phyloP scores from a whole-genome alignment of 2,329 filamentous ascomycete genomes.

The Penicillium sp. region DNA sequence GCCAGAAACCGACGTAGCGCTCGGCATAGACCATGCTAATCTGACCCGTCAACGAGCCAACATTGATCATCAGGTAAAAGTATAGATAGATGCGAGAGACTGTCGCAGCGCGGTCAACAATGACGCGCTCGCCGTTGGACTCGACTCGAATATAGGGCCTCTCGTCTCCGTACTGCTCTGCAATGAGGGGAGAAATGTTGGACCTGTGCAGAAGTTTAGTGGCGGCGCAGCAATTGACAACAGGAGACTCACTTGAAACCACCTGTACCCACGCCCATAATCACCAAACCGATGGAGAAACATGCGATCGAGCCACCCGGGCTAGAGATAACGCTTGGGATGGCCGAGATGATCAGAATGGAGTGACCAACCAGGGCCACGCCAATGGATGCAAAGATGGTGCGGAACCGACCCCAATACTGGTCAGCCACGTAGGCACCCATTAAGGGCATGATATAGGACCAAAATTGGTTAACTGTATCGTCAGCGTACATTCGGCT shows the following conservation, averaged over 20 bases:
- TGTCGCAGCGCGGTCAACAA: conserved; percentile 66
- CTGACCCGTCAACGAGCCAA: conserved; percentile 59
- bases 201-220: conserved; percentile 33
- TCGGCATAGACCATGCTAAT: conserved; percentile 69
- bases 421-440: conserved; percentile 63
- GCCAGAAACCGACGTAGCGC: conserved; percentile 72
- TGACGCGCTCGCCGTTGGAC: conserved; percentile 60
- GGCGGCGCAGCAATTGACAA: background rate
- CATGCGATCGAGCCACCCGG: conserved; percentile 57
- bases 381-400: conserved; percentile 62
- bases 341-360: conserved; percentile 61
- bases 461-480: conserved; percentile 57
- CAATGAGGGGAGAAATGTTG: conserved; percentile 68
- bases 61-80: conserved; percentile 68
- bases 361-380: conserved; percentile 63
- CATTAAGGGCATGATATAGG: conserved; percentile 56
- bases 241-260: conserved; percentile 60
- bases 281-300: conserved; percentile 60
- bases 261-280: conserved; percentile 71
- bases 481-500: background rate
- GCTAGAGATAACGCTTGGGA: conserved; percentile 59
- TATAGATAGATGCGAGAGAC: conserved; percentile 64
- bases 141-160: conserved; percentile 55
- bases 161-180: conserved; percentile 62
- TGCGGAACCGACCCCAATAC: conserved; percentile 64